Percentiles rank a stretch among this genome's conserved stretches.
phyloP scores from a whole-genome alignment of 192 early-diverging fungal genomes.

The Backusella circina region DNA sequence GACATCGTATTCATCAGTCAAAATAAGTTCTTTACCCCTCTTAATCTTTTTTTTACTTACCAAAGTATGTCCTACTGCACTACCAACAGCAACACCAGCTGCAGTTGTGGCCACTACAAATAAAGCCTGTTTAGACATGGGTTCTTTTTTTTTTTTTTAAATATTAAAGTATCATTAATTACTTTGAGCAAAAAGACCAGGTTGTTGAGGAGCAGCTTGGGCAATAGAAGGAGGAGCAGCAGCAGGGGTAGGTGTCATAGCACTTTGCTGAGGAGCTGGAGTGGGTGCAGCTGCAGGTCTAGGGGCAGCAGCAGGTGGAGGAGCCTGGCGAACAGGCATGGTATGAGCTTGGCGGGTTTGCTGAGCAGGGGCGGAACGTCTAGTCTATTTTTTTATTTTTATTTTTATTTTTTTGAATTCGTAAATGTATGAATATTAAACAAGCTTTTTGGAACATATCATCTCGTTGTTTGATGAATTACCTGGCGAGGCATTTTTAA shows the following conservation, averaged over 20 bases:
- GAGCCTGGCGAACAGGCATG: conserved; percentile 59
- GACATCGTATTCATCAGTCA: too few relatives aligned
- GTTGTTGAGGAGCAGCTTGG: conserved; percentile 62
- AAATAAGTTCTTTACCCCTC: not conserved
- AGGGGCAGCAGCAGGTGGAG: conserved; percentile 48
- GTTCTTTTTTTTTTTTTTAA: not conserved
- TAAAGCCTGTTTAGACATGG: not conserved
- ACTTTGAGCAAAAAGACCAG: conserved; percentile 74
- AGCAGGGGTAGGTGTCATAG: conserved; percentile 17
- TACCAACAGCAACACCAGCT: conserved; percentile 91
- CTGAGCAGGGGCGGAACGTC: conserved; percentile 45
- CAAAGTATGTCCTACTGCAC: conserved; percentile 67
- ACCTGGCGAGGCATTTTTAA: conserved; percentile 27
- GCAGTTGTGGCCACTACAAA: conserved; percentile 81
- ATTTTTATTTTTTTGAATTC: not conserved
- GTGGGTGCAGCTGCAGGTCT: conserved; percentile 8
- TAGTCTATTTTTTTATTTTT: conserved; percentile 13
- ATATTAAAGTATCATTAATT: not conserved
- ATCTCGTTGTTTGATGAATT: not conserved
- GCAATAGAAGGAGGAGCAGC: conserved; percentile 49
- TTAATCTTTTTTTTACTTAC: conserved; percentile 23
- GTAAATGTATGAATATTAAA: not conserved
- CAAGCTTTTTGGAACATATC: not conserved
- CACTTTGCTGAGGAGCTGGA: conserved; percentile 33
- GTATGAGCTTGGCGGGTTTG: conserved; percentile 53